These are phyloP conservation scores for Metschnikowia bowlesiae DNA, from an alignment of 805 yeast genomes.

Conservation along the genomic window DNA sequence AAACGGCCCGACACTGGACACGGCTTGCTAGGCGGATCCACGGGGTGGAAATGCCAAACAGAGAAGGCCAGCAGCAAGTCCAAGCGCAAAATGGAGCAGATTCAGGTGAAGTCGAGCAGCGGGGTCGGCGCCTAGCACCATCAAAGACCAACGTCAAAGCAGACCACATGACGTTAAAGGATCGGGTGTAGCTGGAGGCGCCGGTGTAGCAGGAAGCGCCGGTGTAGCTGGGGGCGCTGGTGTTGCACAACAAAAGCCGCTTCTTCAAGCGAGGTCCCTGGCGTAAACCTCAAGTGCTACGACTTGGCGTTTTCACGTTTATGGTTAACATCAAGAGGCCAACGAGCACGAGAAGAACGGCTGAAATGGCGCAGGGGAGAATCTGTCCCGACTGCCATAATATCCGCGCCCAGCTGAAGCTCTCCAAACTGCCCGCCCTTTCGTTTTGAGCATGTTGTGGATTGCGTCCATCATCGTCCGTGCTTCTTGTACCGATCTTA, in stretches of 20 bases:
- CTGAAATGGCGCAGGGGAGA: conserved; percentile 23
- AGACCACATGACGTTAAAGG: neutral
- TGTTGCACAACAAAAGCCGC: conserved; percentile 39
- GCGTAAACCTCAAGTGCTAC: conserved; percentile 32
- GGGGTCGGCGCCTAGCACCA: conserved; percentile 20
- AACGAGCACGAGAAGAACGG: conserved; percentile 23
- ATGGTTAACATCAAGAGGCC: conserved; percentile 27
- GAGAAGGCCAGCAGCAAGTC: conserved; percentile 4
- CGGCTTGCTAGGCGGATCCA: conserved; percentile 27
- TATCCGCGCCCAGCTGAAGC: conserved; percentile 14
- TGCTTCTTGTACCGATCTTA: no score
- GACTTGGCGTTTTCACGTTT: conserved; percentile 29
- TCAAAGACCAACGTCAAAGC: conserved; percentile 18
- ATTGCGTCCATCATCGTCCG: conserved; percentile 6
- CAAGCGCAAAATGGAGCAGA: conserved; percentile 14
- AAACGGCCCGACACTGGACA: conserved; percentile 25
- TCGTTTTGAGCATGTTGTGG: conserved; percentile 35
- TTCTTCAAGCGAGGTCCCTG: conserved; percentile 48
- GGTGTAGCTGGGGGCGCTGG: conserved; percentile 2
- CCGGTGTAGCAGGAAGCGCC: no score
- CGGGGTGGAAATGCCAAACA: conserved; percentile 11
- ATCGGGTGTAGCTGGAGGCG: neutral
- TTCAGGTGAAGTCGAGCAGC: conserved; percentile 29
- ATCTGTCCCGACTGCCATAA: conserved; percentile 29
- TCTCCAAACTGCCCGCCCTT: conserved; percentile 31